Base-by-base conservation (phyloP, 2,329 filamentous ascomycete species). In the Microsporum ferrugineum region DNA sequence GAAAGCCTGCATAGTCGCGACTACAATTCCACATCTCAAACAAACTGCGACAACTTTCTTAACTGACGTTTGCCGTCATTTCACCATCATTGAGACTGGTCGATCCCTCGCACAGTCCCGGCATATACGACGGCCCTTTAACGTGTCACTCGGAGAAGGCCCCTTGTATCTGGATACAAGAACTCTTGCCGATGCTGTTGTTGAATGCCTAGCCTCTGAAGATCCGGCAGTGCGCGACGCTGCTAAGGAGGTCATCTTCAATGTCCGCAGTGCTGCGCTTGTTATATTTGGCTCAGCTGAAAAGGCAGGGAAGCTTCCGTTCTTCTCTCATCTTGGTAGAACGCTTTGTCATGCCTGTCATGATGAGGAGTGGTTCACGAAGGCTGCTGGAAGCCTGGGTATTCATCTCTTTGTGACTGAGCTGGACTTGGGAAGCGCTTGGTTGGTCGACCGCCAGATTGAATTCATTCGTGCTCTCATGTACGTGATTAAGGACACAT, bases 401-500 rank as follows among this genome's bases (percentile, higher is more conserved):
- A 96, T 99, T 68, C 87, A 89, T 69, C 86, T 95, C 61, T 78
- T 99, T 62, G 86, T 92, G 36, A 92, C 89, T 1, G 87, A 92
- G 66, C 79, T 97, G 60, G 86, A 92, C 59, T 80, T 99, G 55
- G 90, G 90, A 47, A 88, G 95, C 68, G 72, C 78, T 0, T 99
- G 94, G 90, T 80, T 99, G 38, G 80, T 84, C 23, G 83, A 86
- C 10, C 88, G 90, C 67, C 91, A 96, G 70, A 83, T 88, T 59
- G 91, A 97, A 62, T 91, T 96, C 67, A 86, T 94, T 62, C 85
- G 89, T 58, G 89, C 91, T n/a, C 79, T 99, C 60, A 87, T 96
- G 76, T 96, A 95, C 74, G 91, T 99, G 65, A 90, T 99, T 77
- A 99, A 99, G 76, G 94, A 99, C 71, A 96, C 96, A 82, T 94